Conservation (phyloP, 257 asterid species). For the Salvia rosmarinus region DNA sequence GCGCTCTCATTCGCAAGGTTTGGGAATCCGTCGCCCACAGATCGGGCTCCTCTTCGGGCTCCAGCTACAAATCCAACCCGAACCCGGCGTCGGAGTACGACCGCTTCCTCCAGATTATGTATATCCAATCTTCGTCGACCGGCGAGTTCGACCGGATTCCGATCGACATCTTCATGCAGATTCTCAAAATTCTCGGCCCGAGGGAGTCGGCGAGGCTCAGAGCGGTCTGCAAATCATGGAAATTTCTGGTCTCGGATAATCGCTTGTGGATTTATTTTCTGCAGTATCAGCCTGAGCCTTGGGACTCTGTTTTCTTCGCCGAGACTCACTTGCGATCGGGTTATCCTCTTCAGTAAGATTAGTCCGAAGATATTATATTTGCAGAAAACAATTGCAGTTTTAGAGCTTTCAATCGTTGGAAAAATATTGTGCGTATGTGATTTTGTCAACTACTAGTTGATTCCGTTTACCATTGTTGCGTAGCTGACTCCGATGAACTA, state of each 20-base stretch:
- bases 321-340: conserved; percentile 81
- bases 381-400: too few species aligned
- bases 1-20: conserved; percentile 61
- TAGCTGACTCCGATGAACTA: too few species aligned
- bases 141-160: conserved; percentile 91
- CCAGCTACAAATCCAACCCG: conserved; percentile 33
- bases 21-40: conserved; percentile 65
- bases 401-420: too few species aligned
- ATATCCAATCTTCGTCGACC: conserved; percentile 57
- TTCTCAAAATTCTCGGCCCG: conserved; percentile 72
- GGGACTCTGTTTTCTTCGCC: conserved; percentile 84
- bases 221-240: conserved; percentile 84
- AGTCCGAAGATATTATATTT: too few species aligned
- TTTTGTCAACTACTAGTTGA: too few species aligned
- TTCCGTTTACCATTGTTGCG: too few species aligned
- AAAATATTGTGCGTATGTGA: too few species aligned
- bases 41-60: too few species aligned
- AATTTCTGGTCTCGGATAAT: conserved; percentile 69
- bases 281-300: conserved; percentile 74
- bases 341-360: conserved; percentile 71
- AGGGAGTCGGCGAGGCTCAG: conserved; percentile 70
- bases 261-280: conserved; percentile 89
- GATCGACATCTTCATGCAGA: conserved; percentile 63
- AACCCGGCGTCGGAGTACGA: conserved; percentile 44
- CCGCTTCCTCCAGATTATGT: conserved; percentile 54